Evolutionary conservation across 2,329 filamentous ascomycete species (phyloP), one percentile per base, ranked within the genome.

Genomic region (Phoma sp.): DNA sequence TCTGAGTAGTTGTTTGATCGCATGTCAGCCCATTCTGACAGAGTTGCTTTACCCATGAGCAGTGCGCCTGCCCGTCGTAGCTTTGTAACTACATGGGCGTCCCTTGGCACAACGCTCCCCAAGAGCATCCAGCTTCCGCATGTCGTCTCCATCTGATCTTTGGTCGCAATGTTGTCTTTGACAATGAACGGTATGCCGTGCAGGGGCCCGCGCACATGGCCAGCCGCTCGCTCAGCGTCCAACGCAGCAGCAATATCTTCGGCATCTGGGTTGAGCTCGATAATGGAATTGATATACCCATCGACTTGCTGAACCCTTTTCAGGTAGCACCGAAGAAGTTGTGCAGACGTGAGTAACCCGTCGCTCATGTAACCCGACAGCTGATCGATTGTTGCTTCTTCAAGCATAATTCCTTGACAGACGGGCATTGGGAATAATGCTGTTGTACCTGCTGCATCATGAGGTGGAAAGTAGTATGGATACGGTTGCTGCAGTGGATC

Each of bases 141-240:
- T 0, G 89, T 92, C 0, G 89, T 92, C 67, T 92, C 83, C 81
- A 92, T 84, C 45, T 82, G 82, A 68, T 91, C 89, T 59, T 85
- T 85, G 7, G 83, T 85, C 1, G 69, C 71, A 25, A 74, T 72
- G 37, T 72, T 74, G 26, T 92, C 89, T 73, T 92, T 92, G 59
- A 91, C 83, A 2, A 88, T 78, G 68, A 90, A 90, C 0, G 90
- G 89, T 36, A 93, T 90, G 3, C 89, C 89, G 68, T 92, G 89
- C 1, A 93, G 79, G 1, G 85, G 84, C 1, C 88, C 83, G n/a
- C 87, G 82, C 9, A 86, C 71, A 32, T 76, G 77, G 20, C 86
- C 86, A 1, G 74, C 64, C 11, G 69, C 66, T 15, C 89, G 81
- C 72, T 92, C 88, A 0, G 66, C 68, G 62, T 92, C 89, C 25